Base-by-base conservation (phyloP, 2,329 filamentous ascomycete genomes). In the Pezicula rhizophila region DNA sequence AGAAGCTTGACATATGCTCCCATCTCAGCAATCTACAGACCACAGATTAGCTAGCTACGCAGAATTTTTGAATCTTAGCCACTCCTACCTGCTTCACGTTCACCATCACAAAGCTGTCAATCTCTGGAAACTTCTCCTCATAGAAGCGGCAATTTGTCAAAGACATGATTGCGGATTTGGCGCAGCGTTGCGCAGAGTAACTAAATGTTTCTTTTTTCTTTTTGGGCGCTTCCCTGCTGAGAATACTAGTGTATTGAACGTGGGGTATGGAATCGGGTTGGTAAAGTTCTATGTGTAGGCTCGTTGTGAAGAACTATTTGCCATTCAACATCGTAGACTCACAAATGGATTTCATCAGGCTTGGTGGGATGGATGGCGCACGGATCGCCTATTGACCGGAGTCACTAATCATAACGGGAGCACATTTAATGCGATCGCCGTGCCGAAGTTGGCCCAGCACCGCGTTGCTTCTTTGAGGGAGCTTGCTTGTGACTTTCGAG, bases 101-200 rank as follows among this genome's bases (percentile, higher is more conserved):
- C 70, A 99, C 93, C 93, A 99, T 99, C 68, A 99, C 95, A 74
- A 96, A 97, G 79, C 89, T 95, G 75, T 99, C 93, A 69, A 99
- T 92, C 79, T 97, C 93, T 51, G 90, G 90, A 66, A 87, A 96
- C 74, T 95, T 95, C 76, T 96, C 89, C 79, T 96, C 90, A 71
- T 96, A 96, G 74, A 95, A 96, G 65, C 90, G 89, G 73, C 88
- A 95, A 76, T 95, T 95, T 69, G 88, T 93, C 77, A 95, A 83
- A 74, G 90, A 95, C 88, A 95, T 95, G 65, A 69, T 87, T 80
- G 78, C 75, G 76, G 73, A 68, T 55, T 40, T 45, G 52, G 53
- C 53, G 54, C 56, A 43, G 47, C 51, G 51, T 41, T 50, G 52
- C 52, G 57, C 56, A 50, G 34, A 46, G 23, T 45, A 42, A 31